Conservation (phyloP, 495 filamentous ascomycete species). For the Hypoxylon rickii region DNA sequence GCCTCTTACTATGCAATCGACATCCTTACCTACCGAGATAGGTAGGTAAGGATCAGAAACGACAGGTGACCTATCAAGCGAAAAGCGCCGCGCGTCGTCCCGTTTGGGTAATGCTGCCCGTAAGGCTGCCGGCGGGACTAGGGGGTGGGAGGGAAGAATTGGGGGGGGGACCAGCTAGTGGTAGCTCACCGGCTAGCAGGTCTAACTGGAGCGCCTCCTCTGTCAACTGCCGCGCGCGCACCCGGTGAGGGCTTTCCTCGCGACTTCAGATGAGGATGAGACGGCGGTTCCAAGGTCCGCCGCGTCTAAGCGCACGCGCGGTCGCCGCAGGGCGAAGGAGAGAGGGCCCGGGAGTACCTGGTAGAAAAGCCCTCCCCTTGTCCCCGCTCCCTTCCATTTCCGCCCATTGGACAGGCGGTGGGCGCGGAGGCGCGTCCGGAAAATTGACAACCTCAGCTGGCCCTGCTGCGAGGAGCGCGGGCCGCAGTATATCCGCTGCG, state of each 20-base stretch:
- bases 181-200: constrained; percentile 16
- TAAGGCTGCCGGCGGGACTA: constrained; percentile 28
- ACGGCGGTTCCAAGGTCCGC: constrained; percentile 4
- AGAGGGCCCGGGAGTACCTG: constrained; percentile 6
- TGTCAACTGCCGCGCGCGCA: constrained; percentile 18
- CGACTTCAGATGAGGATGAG: constrained; percentile 11
- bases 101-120: constrained; percentile 25
- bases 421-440: background rate
- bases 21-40: constrained; percentile 27
- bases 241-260: constrained; percentile 12
- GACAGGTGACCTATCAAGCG: constrained; percentile 30
- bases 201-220: constrained; percentile 12
- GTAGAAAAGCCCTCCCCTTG: background rate
- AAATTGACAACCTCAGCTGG: constrained; percentile 1
- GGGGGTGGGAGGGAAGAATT: too few relatives aligned
- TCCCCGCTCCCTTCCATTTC: too few relatives aligned
- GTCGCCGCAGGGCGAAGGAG: background rate
- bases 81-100: constrained; percentile 28
- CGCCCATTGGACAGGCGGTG: too few relatives aligned
- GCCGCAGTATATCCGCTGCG: constrained; percentile 9
- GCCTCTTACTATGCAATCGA: constrained; percentile 32
- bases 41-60: constrained; percentile 24
- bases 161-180: too few relatives aligned
- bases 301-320: constrained; percentile 9
- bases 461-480: constrained; percentile 4